A percentile compares a stretch with the other conserved stretches of the same genome.
phyloP scores from a whole-genome alignment of 73 alveolate genomes.

The Diophrys appendiculata region DNA sequence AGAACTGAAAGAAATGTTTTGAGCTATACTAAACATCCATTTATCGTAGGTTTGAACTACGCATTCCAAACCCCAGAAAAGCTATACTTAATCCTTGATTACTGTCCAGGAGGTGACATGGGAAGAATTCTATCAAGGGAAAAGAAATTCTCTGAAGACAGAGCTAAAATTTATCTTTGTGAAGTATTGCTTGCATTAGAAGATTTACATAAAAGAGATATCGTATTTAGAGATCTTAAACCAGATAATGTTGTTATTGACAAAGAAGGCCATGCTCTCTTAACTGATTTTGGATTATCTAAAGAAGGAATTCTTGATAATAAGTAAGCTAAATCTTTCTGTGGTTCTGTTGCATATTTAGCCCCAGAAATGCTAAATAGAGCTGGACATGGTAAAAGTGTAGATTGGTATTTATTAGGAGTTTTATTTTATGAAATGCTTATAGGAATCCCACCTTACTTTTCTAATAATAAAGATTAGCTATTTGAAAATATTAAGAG shows the following conservation, averaged over 20 bases:
- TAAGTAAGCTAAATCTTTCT: slow-evolving; percentile 86
- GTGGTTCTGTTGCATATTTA: slow-evolving; percentile 94
- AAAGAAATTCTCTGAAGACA: slow-evolving; percentile 60
- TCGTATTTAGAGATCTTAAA: slow-evolving; percentile 73
- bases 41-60: slow-evolving; percentile 82
- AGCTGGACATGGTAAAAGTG: slow-evolving; percentile 97
- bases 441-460: slow-evolving; percentile 96
- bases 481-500: slow-evolving; percentile 88
- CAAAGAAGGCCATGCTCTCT: slow-evolving; percentile 81
- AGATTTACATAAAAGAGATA: slow-evolving; percentile 83
- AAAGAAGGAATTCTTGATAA: slow-evolving; percentile 92
- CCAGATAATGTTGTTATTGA: slow-evolving; percentile 85
- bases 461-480: slow-evolving; percentile 79
- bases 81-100: slow-evolving; percentile 89
- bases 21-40: slow-evolving; percentile 83
- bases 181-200: slow-evolving; percentile 79
- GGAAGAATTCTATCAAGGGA: slow-evolving; percentile 50
- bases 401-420: slow-evolving; percentile 97
- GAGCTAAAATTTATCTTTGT: slow-evolving; percentile 80
- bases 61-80: slow-evolving; percentile 87
- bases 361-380: slow-evolving; percentile 97
- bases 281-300: slow-evolving; percentile 95
- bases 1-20: slow-evolving; percentile 93
- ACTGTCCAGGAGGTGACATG: slow-evolving; percentile 93
- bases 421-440: slow-evolving; percentile 94